phyloP scores from a whole-genome alignment of 768 basidiomycete species.

The Psilocybe tampanensis region DNA sequence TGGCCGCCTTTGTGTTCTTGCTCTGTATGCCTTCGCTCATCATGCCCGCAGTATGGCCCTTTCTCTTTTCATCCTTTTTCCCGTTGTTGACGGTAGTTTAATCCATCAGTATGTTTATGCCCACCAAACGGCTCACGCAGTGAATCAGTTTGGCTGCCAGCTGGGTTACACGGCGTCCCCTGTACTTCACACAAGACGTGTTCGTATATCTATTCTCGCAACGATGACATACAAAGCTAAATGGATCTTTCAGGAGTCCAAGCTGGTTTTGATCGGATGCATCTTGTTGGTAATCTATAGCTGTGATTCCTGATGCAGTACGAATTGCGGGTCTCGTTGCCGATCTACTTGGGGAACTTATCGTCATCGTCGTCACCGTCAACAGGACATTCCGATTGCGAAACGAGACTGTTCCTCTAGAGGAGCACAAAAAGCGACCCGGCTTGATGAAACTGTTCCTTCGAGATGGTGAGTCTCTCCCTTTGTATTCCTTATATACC shows the following conservation, averaged over 20 bases:
- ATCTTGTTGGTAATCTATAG: neutral
- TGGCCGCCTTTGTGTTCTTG: conserved; percentile 26
- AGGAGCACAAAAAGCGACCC: conserved; percentile 21
- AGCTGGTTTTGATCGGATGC: neutral
- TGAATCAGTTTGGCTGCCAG: conserved; percentile 12
- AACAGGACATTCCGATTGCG: conserved; percentile 27
- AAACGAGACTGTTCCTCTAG: conserved; percentile 18
- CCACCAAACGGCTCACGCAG: conserved; percentile 13
- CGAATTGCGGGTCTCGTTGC: conserved; percentile 30
- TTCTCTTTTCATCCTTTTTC: neutral
- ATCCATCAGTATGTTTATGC: conserved; percentile 16
- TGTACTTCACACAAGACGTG: conserved; percentile 11
- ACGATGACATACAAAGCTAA: neutral
- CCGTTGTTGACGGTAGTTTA: neutral
- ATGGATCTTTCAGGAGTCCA: neutral
- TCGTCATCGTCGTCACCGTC: conserved; percentile 31
- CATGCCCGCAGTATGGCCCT: conserved; percentile 22
- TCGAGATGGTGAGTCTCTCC: conserved; percentile 21
- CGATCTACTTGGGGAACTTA: conserved; percentile 29
- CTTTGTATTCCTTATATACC: neutral
- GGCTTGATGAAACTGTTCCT: conserved; percentile 25
- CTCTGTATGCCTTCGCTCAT: conserved; percentile 30
- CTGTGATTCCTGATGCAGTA: conserved; percentile 17
- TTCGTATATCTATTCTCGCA: neutral
- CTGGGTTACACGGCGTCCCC: conserved; percentile 13